phyloP scores from a whole-genome alignment of 441 rosid species.

The Theobroma grandiflorum region DNA sequence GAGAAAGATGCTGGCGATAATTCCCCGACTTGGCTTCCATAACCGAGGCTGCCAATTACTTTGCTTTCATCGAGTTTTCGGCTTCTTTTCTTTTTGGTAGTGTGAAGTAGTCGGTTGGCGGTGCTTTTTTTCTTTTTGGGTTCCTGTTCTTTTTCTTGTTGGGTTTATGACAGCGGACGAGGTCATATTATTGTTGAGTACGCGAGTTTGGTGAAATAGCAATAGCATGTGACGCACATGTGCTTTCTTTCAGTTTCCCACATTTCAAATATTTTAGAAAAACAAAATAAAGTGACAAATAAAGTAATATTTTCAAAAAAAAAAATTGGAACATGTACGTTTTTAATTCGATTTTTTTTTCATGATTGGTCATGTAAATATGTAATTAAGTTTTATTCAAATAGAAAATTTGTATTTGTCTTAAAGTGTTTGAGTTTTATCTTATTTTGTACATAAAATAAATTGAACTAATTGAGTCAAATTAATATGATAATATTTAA shows the following conservation, averaged over 20 bases:
- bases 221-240: neutral
- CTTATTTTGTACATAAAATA: too few relatives aligned
- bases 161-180: too few relatives aligned
- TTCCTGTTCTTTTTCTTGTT: neutral
- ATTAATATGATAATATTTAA: too few relatives aligned
- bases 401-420: too few relatives aligned
- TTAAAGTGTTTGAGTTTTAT: too few relatives aligned
- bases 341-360: too few relatives aligned
- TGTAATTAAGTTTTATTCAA: too few relatives aligned
- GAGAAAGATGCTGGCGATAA: conserved; percentile 7
- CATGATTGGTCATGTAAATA: too few relatives aligned
- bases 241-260: neutral
- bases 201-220: neutral
- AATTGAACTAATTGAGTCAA: too few relatives aligned
- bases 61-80: conserved; percentile 24
- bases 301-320: too few relatives aligned
- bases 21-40: neutral
- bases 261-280: neutral
- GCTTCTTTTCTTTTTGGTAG: neutral
- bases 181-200: neutral
- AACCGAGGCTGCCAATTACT: conserved; percentile 4
- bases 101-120: neutral
- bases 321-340: too few relatives aligned
- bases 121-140: neutral
- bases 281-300: too few relatives aligned